A percentile compares a stretch with the other conserved stretches of the same genome.
phyloP scores from a whole-genome alignment of 139 green algal genomes.

The Chlamydomonas incerta region DNA sequence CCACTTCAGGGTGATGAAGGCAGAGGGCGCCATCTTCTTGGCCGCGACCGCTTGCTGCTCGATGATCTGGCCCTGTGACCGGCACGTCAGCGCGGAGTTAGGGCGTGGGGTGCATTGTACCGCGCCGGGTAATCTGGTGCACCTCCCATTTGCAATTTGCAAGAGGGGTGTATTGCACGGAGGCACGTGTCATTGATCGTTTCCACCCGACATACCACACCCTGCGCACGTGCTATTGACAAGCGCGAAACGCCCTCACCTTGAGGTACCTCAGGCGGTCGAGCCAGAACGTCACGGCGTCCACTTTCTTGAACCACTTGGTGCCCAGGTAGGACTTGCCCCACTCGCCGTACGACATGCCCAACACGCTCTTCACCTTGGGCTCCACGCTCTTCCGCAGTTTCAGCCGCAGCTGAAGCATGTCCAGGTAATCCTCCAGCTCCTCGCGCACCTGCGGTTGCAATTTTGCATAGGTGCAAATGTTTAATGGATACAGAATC shows the following conservation, averaged over 20 bases:
- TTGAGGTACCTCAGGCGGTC: constrained; percentile 57
- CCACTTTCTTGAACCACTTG: constrained; percentile 22
- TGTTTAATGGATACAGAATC: too few relatives aligned
- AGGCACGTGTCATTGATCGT: too few relatives aligned
- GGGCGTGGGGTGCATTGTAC: too few relatives aligned
- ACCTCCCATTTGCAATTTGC: too few relatives aligned
- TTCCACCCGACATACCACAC: too few relatives aligned
- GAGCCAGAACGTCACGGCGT: constrained; percentile 19
- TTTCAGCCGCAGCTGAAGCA: neutral
- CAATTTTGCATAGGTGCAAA: too few relatives aligned
- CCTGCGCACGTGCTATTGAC: too few relatives aligned
- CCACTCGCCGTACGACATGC: constrained; percentile 33
- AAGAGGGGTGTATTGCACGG: too few relatives aligned
- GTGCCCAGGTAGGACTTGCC: constrained; percentile 20
- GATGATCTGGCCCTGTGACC: neutral
- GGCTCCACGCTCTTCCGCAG: neutral
- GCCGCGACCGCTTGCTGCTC: neutral
- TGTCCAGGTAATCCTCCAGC: constrained; percentile 51
- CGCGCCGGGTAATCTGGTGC: too few relatives aligned
- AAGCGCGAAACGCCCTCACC: neutral
- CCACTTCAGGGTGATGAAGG: constrained; percentile 74
- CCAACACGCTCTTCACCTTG: constrained; percentile 26
- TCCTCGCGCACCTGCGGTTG: constrained; percentile 5
- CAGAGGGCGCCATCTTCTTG: constrained; percentile 31
- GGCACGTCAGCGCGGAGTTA: too few relatives aligned